Conservation (phyloP, 176 grass and related monocot species). For the Oryza meridionalis region DNA sequence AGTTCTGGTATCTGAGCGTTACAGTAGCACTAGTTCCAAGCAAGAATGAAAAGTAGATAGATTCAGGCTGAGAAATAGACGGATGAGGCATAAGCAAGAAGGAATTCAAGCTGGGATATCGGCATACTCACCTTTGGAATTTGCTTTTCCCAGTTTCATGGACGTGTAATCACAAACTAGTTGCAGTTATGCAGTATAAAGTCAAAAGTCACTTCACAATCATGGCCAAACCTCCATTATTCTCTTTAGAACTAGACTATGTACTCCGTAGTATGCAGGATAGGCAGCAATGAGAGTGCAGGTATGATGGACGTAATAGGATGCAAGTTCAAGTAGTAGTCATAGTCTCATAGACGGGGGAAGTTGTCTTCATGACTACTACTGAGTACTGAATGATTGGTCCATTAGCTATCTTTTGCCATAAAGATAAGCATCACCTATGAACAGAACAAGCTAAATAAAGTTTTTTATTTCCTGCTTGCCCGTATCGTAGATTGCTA, state of each 20-base stretch:
- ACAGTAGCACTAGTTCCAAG: not conserved
- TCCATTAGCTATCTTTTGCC: slow-evolving; percentile 19
- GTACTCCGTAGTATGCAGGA: not conserved
- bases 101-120: not conserved
- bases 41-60: not conserved
- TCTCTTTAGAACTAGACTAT: slow-evolving; percentile 14
- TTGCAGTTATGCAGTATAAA: not conserved
- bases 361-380: slow-evolving; percentile 1
- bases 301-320: slow-evolving; percentile 9
- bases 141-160: not conserved
- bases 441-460: not conserved
- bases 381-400: not conserved
- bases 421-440: not conserved
- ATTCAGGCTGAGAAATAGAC: not conserved
- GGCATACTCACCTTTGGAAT: slow-evolving; percentile 13
- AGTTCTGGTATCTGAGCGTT: not conserved
- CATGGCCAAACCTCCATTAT: slow-evolving; percentile 3
- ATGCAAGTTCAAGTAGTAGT: slow-evolving; percentile 24
- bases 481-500: not conserved
- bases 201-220: slow-evolving; percentile 24
- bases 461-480: not conserved
- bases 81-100: not conserved
- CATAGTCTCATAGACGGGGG: not conserved
- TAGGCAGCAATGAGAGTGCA: not conserved
- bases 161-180: not conserved